These are phyloP conservation scores for Pulveroboletus sp. DNA, from an alignment of 768 basidiomycete genomes.

Conservation along the genomic window DNA sequence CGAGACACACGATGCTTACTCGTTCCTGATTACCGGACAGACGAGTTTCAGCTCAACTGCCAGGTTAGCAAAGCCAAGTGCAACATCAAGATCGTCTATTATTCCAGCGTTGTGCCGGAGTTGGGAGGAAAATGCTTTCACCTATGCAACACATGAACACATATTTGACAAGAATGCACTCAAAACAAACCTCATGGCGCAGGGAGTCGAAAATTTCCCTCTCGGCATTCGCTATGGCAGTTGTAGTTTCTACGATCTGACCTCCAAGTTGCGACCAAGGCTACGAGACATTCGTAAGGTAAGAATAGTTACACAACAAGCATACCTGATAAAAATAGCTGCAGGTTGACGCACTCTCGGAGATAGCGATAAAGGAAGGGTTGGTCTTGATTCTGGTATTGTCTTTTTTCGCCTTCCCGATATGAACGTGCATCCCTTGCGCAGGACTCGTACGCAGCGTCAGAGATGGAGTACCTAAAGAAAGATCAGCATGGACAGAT, in stretches of 20 bases:
- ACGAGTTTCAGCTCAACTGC: slow-evolving; percentile 76
- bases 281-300: slow-evolving; percentile 32
- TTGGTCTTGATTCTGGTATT: slow-evolving; percentile 43
- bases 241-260: slow-evolving; percentile 54
- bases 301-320: background rate
- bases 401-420: slow-evolving; percentile 62
- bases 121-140: slow-evolving; percentile 48
- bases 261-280: slow-evolving; percentile 73
- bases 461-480: slow-evolving; percentile 62
- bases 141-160: slow-evolving; percentile 38
- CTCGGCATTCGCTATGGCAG: slow-evolving; percentile 53
- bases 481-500: slow-evolving; percentile 7
- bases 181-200: slow-evolving; percentile 51
- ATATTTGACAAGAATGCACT: background rate
- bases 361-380: slow-evolving; percentile 50
- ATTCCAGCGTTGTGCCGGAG: slow-evolving; percentile 74
- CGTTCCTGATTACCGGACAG: slow-evolving; percentile 61
- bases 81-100: slow-evolving; percentile 85
- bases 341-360: slow-evolving; percentile 61
- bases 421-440: slow-evolving; percentile 73
- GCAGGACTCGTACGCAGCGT: slow-evolving; percentile 64
- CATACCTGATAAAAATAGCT: slow-evolving; percentile 63
- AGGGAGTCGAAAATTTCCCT: slow-evolving; percentile 68
- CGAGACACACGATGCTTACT: slow-evolving; percentile 42
- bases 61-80: slow-evolving; percentile 72